Conservation (phyloP, 257 asterid genomes). For the Solanum chilense region DNA sequence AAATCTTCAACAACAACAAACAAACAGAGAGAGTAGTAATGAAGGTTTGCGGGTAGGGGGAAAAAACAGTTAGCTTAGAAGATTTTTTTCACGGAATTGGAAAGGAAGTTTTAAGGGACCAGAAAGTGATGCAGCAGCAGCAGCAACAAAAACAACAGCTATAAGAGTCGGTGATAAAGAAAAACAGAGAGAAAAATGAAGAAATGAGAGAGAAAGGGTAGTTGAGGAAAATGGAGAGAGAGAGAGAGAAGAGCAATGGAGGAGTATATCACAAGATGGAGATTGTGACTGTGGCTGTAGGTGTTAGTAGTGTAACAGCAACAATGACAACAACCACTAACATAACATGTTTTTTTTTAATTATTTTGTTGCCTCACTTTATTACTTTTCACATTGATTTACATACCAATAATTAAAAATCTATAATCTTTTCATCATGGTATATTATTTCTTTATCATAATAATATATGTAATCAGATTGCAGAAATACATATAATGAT, state of each 20-base stretch:
- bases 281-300: neutral
- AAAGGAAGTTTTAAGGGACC: neutral
- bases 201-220: constrained; percentile 24
- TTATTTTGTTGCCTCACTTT: neutral
- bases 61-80: constrained; percentile 4
- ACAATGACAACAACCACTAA: constrained; percentile 30
- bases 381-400: neutral
- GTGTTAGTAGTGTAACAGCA: constrained; percentile 21
- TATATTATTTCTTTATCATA: neutral
- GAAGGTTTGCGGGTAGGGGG: neutral
- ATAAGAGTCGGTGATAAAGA: neutral
- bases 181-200: neutral
- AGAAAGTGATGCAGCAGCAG: neutral
- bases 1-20: neutral
- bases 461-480: neutral
- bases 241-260: constrained; percentile 7
- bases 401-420: neutral
- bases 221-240: constrained; percentile 48
- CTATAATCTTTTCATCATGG: neutral
- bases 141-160: neutral
- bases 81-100: constrained; percentile 2
- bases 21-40: neutral
- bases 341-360: neutral
- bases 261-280: neutral
- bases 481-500: neutral